Conservation (phyloP, 768 basidiomycete species). For the Leccinum aurantiacum region DNA sequence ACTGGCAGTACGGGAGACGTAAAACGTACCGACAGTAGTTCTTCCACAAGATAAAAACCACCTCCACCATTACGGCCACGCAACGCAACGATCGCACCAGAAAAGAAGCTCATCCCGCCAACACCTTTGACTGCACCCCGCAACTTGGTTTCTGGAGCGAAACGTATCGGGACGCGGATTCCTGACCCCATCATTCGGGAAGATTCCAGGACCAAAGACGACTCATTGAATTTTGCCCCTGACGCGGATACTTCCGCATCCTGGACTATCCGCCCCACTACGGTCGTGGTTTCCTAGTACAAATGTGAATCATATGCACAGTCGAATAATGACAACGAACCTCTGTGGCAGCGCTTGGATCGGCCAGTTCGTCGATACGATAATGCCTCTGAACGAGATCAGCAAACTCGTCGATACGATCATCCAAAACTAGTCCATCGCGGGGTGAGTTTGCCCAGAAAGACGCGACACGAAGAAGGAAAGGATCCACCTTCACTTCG, state of each 20-base stretch:
- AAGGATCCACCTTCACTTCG: constrained; percentile 68
- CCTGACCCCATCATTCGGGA: constrained; percentile 74
- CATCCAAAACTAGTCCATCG: constrained; percentile 65
- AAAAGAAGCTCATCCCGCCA: constrained; percentile 75
- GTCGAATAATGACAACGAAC: constrained; percentile 29
- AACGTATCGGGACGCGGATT: constrained; percentile 66
- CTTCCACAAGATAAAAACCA: constrained; percentile 60
- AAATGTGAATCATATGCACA: not conserved
- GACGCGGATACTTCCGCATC: constrained; percentile 61
- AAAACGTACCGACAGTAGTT: not conserved
- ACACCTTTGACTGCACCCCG: constrained; percentile 61
- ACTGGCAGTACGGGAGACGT: not conserved
- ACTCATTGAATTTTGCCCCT: constrained; percentile 69
- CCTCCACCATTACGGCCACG: constrained; percentile 92
- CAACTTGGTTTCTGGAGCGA: constrained; percentile 65
- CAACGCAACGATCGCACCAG: constrained; percentile 83
- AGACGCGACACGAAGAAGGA: not conserved
- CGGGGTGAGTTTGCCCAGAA: not conserved
- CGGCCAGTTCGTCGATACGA: constrained; percentile 68
- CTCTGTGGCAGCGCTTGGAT: constrained; percentile 63
- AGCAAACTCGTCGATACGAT: constrained; percentile 83
- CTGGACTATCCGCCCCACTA: constrained; percentile 72
- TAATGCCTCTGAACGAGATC: constrained; percentile 73
- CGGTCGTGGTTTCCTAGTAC: constrained; percentile 57
- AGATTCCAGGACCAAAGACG: constrained; percentile 75